Percentiles rank a stretch among this genome's conserved stretches.
Conservation (phyloP, 1,139 yeast species). For the Yamadazyma sp. region DNA sequence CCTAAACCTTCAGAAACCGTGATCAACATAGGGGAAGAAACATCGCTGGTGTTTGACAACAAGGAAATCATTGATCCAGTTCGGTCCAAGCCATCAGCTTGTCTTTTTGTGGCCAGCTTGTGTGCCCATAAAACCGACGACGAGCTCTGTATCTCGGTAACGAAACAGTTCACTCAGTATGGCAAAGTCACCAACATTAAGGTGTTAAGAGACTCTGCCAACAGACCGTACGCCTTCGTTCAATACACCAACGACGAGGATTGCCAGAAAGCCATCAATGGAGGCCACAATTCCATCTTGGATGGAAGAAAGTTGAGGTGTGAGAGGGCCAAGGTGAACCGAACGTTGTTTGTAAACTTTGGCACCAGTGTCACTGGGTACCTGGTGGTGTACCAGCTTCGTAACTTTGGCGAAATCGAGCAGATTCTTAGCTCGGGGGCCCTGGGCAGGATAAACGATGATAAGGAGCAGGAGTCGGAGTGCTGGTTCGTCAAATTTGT, state of each 20-base stretch:
- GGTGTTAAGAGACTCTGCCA: slow-evolving; percentile 77
- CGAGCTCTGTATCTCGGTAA: slow-evolving; percentile 66
- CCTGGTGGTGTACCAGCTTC: slow-evolving; percentile 39
- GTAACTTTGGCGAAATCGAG: slow-evolving; percentile 73
- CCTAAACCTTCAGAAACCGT: too few species aligned
- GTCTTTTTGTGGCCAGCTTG: slow-evolving; percentile 85
- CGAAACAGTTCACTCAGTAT: slow-evolving; percentile 62
- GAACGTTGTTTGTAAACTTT: slow-evolving; percentile 66
- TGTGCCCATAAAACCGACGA: slow-evolving; percentile 66
- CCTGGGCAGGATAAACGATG: slow-evolving; percentile 27
- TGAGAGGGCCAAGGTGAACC: slow-evolving; percentile 87
- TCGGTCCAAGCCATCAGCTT: slow-evolving; percentile 68
- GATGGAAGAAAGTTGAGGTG: slow-evolving; percentile 81
- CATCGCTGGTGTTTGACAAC: not conserved
- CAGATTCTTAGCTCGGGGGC: slow-evolving; percentile 54
- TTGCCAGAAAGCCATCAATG: slow-evolving; percentile 64
- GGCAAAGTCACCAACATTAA: slow-evolving; percentile 76
- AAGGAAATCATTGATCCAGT: slow-evolving; percentile 1
- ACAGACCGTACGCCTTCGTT: slow-evolving; percentile 92
- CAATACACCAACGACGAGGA: slow-evolving; percentile 75
- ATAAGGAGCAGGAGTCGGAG: slow-evolving; percentile 5
- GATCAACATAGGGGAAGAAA: too few species aligned
- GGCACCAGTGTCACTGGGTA: slow-evolving; percentile 22
- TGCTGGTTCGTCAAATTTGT: slow-evolving; percentile 80
- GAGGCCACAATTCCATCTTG: slow-evolving; percentile 67